Percentiles rank a stretch among this genome's conserved stretches.
phyloP scores from a whole-genome alignment of 345 rosid genomes.

The Populus pruinosa region DNA sequence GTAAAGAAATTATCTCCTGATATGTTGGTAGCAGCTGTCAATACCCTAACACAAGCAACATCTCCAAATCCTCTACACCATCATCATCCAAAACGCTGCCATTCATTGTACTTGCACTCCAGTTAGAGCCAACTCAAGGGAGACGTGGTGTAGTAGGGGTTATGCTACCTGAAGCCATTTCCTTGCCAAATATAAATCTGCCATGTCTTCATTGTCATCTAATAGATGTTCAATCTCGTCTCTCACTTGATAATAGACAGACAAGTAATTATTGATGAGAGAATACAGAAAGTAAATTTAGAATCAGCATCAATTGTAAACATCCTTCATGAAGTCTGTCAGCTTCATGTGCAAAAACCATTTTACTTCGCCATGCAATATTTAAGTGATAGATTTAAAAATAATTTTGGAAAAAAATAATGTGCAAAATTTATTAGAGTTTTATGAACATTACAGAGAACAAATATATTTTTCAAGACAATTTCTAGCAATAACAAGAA shows the following conservation, averaged over 20 bases:
- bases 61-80: conserved; percentile 54
- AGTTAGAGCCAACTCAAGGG: conserved; percentile 47
- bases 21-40: too few species aligned
- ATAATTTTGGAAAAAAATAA: neutral
- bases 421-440: neutral
- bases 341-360: neutral
- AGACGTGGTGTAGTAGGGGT: conserved; percentile 28
- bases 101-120: conserved; percentile 60
- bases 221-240: conserved; percentile 83
- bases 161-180: conserved; percentile 53
- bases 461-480: neutral
- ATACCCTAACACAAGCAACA: too few species aligned
- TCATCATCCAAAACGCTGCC: conserved; percentile 46
- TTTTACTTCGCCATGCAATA: neutral
- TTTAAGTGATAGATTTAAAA: neutral
- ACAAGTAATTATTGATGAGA: neutral
- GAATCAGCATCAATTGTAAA: neutral
- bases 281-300: neutral
- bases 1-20: too few species aligned
- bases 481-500: neutral
- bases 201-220: conserved; percentile 93
- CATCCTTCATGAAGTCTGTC: neutral
- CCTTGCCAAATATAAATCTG: conserved; percentile 71
- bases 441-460: neutral
- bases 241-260: conserved; percentile 54